Conservation (phyloP, 192 early-diverging fungal genomes). For the Ambispora gerdemannii region DNA sequence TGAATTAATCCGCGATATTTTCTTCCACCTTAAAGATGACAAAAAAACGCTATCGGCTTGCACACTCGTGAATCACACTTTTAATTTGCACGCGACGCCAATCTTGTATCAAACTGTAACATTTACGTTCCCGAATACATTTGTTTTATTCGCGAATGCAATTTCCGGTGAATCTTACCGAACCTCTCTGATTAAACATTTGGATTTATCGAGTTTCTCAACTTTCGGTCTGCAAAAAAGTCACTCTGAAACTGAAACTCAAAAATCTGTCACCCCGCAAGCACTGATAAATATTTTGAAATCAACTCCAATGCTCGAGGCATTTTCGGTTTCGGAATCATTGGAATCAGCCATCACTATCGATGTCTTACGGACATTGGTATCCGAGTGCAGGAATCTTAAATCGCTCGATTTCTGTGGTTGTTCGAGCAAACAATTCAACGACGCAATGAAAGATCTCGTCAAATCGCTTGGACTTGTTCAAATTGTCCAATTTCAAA, state of each 20-base stretch:
- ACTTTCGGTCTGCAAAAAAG: conserved; percentile 21
- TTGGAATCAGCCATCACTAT: conserved; percentile 13
- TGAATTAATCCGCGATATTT: too few relatives aligned
- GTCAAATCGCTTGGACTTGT: background rate
- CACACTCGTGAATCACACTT: conserved; percentile 20
- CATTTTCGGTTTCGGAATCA: conserved; percentile 18
- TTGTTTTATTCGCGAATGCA: conserved; percentile 10
- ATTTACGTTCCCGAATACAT: conserved; percentile 14
- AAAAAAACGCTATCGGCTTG: conserved; percentile 23
- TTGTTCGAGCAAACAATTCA: conserved; percentile 16
- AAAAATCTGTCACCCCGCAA: background rate
- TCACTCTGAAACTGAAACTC: background rate
- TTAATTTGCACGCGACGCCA: conserved; percentile 16
- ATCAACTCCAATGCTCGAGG: background rate
- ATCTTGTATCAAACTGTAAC: conserved; percentile 12
- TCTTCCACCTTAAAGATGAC: too few relatives aligned
- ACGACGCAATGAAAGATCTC: background rate
- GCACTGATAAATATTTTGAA: conserved; percentile 13
- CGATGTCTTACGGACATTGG: conserved; percentile 4
- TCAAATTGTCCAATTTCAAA: background rate
- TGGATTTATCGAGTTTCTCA: conserved; percentile 10
- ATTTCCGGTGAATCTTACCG: background rate
- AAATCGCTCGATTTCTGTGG: conserved; percentile 26
- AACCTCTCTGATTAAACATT: background rate
- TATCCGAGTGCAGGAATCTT: conserved; percentile 7